phyloP scores from a whole-genome alignment of 108 stramenopile genomes.

The Fragilaria radians region DNA sequence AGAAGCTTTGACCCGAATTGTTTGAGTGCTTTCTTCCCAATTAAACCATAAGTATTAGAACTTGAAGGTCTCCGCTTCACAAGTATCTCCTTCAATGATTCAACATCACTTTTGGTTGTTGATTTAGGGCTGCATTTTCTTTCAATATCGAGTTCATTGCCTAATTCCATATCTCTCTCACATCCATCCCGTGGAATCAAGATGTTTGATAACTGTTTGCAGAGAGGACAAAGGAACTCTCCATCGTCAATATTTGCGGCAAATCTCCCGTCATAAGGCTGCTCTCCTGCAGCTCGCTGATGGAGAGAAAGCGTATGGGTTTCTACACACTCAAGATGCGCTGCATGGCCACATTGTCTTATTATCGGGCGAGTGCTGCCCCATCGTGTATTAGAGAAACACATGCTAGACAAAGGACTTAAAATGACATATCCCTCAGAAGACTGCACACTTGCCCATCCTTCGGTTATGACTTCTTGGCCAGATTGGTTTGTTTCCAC shows the following conservation, averaged over 20 bases:
- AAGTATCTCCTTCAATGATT: neutral
- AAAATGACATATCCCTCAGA: slow-evolving; percentile 83
- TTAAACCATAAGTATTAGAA: slow-evolving; percentile 4
- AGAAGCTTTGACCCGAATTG: slow-evolving; percentile 64
- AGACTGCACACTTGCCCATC: slow-evolving; percentile 84
- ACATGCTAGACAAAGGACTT: slow-evolving; percentile 62
- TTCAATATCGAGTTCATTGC: neutral
- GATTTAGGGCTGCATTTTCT: neutral
- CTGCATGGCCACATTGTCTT: slow-evolving; percentile 92
- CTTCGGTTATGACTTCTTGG: slow-evolving; percentile 36
- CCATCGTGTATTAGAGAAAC: slow-evolving; percentile 79
- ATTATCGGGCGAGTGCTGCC: slow-evolving; percentile 81
- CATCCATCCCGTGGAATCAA: slow-evolving; percentile 79
- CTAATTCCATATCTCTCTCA: neutral
- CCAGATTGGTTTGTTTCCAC: slow-evolving; percentile 13
- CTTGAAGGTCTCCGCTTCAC: neutral
- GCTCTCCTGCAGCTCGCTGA: slow-evolving; percentile 67
- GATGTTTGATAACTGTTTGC: slow-evolving; percentile 93
- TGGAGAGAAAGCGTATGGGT: slow-evolving; percentile 85
- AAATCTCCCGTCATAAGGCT: slow-evolving; percentile 87
- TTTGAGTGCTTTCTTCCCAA: slow-evolving; percentile 47
- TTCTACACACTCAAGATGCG: slow-evolving; percentile 92
- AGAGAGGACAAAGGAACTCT: slow-evolving; percentile 95
- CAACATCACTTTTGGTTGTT: neutral
- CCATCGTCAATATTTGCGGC: slow-evolving; percentile 87